Percentiles rank a stretch among this genome's conserved stretches.
phyloP scores from a whole-genome alignment of 2,329 filamentous ascomycete genomes.

The Aspergillus calidoustus region DNA sequence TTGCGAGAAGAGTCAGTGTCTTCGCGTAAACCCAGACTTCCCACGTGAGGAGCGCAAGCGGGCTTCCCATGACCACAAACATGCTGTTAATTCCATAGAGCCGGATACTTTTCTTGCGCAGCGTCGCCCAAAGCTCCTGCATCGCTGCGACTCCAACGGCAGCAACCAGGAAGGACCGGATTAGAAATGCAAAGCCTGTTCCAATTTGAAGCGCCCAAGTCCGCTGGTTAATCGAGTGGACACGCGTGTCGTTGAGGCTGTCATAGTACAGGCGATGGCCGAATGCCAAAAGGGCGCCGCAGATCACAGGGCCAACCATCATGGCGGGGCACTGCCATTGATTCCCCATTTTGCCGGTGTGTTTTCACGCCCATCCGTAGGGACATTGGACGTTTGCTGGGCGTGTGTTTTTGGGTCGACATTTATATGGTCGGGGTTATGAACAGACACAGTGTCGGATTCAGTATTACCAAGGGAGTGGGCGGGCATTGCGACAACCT shows the following conservation, averaged over 20 bases:
- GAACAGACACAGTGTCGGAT: too few species aligned
- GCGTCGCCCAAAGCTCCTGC: slow-evolving; percentile 18
- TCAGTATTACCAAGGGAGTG: too few species aligned
- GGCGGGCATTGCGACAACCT: too few species aligned
- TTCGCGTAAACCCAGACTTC: slow-evolving; percentile 19
- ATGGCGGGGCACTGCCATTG: slow-evolving; percentile 12
- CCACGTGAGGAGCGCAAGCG: slow-evolving; percentile 9
- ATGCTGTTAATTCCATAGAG: slow-evolving; percentile 16
- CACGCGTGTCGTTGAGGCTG: slow-evolving; percentile 6
- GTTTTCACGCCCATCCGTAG: too few species aligned
- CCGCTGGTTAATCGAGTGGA: slow-evolving; percentile 14
- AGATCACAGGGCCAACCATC: slow-evolving; percentile 12
- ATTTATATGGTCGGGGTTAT: too few species aligned
- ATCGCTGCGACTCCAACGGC: slow-evolving; percentile 17
- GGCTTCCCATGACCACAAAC: slow-evolving; percentile 13
- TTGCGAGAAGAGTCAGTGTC: slow-evolving; percentile 16
- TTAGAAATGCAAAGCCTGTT: slow-evolving; percentile 18
- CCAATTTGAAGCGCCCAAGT: slow-evolving; percentile 19
- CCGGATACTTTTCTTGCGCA: slow-evolving; percentile 15
- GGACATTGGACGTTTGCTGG: too few species aligned
- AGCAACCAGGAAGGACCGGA: slow-evolving; percentile 8
- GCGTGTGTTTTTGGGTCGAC: too few species aligned
- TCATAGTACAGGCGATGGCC: slow-evolving; percentile 13
- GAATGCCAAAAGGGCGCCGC: slow-evolving; percentile 9
- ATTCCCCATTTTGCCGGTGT: background rate